phyloP scores from a whole-genome alignment of 75 land plant species.

The Adiantum capillusveneris region DNA sequence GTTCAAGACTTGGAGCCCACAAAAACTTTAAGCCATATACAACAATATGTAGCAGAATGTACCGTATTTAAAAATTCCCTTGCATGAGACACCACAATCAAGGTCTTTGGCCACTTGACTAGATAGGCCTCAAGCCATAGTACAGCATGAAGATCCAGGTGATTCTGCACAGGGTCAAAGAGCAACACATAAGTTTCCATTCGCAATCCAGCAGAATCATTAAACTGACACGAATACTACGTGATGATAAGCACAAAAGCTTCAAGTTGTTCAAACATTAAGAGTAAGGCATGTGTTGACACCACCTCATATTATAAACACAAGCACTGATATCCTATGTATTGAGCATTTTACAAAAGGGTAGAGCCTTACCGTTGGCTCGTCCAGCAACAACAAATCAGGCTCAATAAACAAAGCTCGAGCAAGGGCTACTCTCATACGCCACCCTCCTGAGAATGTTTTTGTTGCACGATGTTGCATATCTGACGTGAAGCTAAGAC shows the following conservation, averaged over 20 bases:
- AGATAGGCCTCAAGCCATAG: slow-evolving; percentile 94
- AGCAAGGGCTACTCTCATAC: slow-evolving; percentile 97
- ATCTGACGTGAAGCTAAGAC: slow-evolving; percentile 95
- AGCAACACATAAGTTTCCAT: slow-evolving; percentile 2
- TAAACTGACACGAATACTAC: no score
- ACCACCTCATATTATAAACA: no score
- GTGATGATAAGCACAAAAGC: no score
- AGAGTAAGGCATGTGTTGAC: no score
- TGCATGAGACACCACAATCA: slow-evolving; percentile 98
- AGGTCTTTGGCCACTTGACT: slow-evolving; percentile 94
- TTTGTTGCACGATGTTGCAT: slow-evolving; percentile 83
- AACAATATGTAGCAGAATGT: no score
- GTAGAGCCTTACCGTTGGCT: slow-evolving; percentile 69
- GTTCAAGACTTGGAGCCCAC: no score
- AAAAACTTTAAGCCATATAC: no score
- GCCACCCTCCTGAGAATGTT: slow-evolving; percentile 98
- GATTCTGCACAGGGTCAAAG: slow-evolving; percentile 54
- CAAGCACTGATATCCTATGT: no score
- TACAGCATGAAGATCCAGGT: slow-evolving; percentile 99
- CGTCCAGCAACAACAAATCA: slow-evolving; percentile 91
- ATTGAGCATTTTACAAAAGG: no score
- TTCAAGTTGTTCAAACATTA: no score
- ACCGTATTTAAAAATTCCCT: slow-evolving; percentile 97
- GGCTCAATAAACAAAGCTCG: slow-evolving; percentile 96
- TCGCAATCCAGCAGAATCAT: no score